phyloP scores from a whole-genome alignment of 1,284 basidiomycete species.

The Cryptococcus wingfieldii region DNA sequence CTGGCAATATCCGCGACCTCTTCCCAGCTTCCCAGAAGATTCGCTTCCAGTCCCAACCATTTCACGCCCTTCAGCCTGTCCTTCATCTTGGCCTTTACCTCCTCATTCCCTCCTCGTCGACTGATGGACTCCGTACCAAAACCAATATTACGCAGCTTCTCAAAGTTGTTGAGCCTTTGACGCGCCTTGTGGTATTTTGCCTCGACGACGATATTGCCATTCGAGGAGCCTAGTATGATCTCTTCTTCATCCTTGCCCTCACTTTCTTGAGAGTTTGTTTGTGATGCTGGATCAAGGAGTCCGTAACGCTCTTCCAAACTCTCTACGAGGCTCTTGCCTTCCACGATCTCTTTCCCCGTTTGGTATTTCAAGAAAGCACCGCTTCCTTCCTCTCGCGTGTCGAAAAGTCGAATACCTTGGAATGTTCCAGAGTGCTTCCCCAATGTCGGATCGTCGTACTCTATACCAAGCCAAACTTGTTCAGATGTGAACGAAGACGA shows the following conservation, averaged over 20 bases:
- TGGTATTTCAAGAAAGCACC: conserved; percentile 41
- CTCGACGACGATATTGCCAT: conserved; percentile 76
- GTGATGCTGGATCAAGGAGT: conserved; percentile 1
- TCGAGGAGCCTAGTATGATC: conserved; percentile 73
- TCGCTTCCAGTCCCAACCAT: conserved; percentile 76
- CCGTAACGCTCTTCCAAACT: conserved; percentile 71
- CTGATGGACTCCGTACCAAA: conserved; percentile 64
- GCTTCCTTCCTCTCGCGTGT: conserved; percentile 30
- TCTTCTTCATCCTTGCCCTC: conserved; percentile 16
- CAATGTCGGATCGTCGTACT: conserved; percentile 81
- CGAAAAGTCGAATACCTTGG: conserved; percentile 73
- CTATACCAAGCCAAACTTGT: conserved; percentile 76
- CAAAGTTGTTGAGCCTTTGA: conserved; percentile 63
- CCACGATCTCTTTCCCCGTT: conserved; percentile 23
- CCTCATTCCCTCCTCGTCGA: conserved; percentile 53
- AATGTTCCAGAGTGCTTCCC: conserved; percentile 85
- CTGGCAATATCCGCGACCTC: conserved; percentile 61
- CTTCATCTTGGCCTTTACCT: conserved; percentile 20
- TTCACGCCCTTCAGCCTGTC: conserved; percentile 52
- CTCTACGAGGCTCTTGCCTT: conserved; percentile 67
- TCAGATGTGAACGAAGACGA: not conserved
- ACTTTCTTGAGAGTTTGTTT: not conserved
- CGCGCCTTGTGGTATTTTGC: conserved; percentile 75
- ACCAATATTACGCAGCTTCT: conserved; percentile 68
- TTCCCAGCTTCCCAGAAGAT: conserved; percentile 69